Evolutionary conservation across 2,329 filamentous ascomycete species (phyloP).

Genomic region (Hypocrella siamensis): DNA sequence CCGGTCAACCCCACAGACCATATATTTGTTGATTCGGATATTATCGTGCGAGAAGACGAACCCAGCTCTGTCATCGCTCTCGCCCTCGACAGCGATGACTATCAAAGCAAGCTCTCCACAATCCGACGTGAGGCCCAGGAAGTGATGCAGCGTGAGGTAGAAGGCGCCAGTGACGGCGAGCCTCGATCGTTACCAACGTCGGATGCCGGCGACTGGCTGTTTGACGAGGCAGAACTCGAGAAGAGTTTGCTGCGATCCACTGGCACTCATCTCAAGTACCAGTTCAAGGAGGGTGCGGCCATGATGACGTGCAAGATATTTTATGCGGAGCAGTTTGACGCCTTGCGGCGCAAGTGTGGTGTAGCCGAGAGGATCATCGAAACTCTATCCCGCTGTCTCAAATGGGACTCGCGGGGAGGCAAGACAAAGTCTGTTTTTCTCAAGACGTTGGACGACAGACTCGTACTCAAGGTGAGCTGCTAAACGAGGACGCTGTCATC

Average conservation of each 20-base stretch:
- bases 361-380: conserved; percentile 90
- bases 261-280: conserved; percentile 88
- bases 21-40: conserved; percentile 91
- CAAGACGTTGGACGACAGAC: conserved; percentile 87
- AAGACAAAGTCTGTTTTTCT: conserved; percentile 97
- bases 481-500: neutral
- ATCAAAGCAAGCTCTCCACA: conserved; percentile 59
- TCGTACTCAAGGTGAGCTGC: conserved; percentile 60
- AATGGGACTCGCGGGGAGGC: conserved; percentile 95
- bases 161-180: conserved; percentile 13
- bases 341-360: conserved; percentile 80
- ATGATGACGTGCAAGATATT: conserved; percentile 98
- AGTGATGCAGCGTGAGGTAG: conserved; percentile 21
- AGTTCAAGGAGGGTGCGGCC: conserved; percentile 85
- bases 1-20: conserved; percentile 79
- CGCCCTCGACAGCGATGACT: conserved; percentile 76
- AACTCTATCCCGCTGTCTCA: conserved; percentile 83
- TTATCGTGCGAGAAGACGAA: conserved; percentile 94
- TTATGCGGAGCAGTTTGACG: conserved; percentile 95
- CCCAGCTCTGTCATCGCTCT: conserved; percentile 93
- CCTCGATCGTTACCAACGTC: conserved; percentile 15
- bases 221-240: conserved; percentile 62
- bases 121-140: conserved; percentile 40
- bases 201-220: conserved; percentile 22
- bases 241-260: conserved; percentile 70